A percentile compares a stretch with the other conserved stretches of the same genome.
Conservation (phyloP, 2,329 filamentous ascomycete species). For the Chrysoporthe deuterocubensis region DNA sequence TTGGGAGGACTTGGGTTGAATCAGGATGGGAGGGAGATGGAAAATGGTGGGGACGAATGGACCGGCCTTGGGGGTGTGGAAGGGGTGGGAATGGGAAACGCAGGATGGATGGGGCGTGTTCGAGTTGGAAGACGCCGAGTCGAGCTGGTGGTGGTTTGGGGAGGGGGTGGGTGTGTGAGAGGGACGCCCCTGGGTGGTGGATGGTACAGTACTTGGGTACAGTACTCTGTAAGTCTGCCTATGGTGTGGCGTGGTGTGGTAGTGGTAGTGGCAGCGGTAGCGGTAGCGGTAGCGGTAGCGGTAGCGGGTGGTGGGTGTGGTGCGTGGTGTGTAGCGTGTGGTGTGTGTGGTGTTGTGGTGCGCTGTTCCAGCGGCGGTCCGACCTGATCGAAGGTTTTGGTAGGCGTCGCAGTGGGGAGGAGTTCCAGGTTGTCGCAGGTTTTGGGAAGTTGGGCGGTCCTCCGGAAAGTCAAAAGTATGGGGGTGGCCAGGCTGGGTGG, state of each 20-base stretch:
- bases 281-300: too few relatives aligned
- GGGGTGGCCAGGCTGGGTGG: background rate
- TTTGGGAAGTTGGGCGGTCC: background rate
- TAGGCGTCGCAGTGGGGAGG: background rate
- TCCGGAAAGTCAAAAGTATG: slow-evolving; percentile 13
- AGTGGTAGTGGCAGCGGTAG: too few relatives aligned
- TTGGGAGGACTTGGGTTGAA: slow-evolving; percentile 5
- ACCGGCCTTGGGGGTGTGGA: background rate
- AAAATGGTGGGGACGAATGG: slow-evolving; percentile 25
- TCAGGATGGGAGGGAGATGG: slow-evolving; percentile 20
- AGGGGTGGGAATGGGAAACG: slow-evolving; percentile 3
- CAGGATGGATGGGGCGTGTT: background rate
- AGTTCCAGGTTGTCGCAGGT: slow-evolving; percentile 7
- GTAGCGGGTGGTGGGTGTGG: background rate
- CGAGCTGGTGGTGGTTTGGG: background rate
- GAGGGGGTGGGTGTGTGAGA: background rate
- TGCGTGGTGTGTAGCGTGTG: too few relatives aligned
- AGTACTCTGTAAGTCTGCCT: background rate
- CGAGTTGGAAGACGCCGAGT: background rate
- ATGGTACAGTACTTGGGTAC: background rate
- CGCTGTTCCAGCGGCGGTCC: background rate
- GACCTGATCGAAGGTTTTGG: background rate
- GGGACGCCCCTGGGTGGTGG: background rate
- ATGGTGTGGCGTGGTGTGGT: background rate
- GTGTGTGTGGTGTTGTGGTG: background rate